Conservation (phyloP, 1,139 yeast species). For the Ogataea hybrid region DNA sequence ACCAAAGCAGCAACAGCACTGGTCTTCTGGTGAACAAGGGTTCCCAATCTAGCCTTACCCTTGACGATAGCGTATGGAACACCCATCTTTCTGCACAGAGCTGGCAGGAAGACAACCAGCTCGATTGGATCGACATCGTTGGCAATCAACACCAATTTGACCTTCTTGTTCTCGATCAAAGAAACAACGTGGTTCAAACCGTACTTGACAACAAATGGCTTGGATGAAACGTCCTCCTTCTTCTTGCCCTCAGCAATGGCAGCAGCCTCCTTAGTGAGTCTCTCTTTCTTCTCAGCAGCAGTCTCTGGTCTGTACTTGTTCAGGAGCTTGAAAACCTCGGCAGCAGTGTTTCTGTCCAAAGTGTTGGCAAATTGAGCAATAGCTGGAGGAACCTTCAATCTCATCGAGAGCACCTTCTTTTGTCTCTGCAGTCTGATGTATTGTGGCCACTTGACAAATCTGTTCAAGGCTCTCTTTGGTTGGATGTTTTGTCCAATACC, state of each 20-base stretch:
- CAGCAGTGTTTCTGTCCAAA: constrained; percentile 97
- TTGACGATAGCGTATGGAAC: constrained; percentile 97
- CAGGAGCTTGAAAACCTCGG: constrained; percentile 93
- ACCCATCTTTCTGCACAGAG: constrained; percentile 99
- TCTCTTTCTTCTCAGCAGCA: constrained; percentile 94
- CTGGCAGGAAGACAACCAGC: constrained; percentile 94
- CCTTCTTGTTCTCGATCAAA: constrained; percentile 96
- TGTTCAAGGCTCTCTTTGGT: constrained; percentile 93
- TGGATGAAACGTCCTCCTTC: constrained; percentile 92
- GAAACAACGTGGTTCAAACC: constrained; percentile 99
- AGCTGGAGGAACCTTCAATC: constrained; percentile 99
- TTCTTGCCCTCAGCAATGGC: constrained; percentile 97
- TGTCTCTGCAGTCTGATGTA: constrained; percentile 95
- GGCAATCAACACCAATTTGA: constrained; percentile 94
- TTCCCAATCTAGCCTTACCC: constrained; percentile 99
- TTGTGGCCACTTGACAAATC: constrained; percentile 98
- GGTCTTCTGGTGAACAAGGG: constrained; percentile 95
- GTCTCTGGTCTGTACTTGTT: constrained; percentile 99
- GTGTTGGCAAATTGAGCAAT: constrained; percentile 93
- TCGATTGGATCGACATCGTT: constrained; percentile 99
- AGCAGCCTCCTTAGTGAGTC: constrained; percentile 98
- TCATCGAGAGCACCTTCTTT: constrained; percentile 89
- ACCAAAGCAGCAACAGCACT: constrained; percentile 96
- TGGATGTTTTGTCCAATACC: constrained; percentile 96
- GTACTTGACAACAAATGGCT: constrained; percentile 94